These are phyloP conservation scores for Neonectria faginata DNA, from an alignment of 2,329 filamentous ascomycete genomes.

Conservation along the genomic window DNA sequence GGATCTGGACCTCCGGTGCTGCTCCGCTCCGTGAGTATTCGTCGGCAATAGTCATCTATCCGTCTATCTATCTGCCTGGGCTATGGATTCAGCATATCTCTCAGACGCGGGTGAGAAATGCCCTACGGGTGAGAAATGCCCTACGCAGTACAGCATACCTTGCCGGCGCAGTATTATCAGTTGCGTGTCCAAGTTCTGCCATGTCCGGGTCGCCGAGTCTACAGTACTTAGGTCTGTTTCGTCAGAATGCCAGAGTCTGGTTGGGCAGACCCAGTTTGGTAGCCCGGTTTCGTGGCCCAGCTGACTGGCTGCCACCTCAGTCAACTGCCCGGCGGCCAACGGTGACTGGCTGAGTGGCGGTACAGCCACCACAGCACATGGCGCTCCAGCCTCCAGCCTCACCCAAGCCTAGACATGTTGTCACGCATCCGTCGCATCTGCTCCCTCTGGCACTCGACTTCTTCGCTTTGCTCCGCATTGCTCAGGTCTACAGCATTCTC, in stretches of 20 bases:
- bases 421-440: conserved; percentile 4
- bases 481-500: background rate
- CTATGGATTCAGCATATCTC: conserved; percentile 6
- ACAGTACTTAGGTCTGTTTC: background rate
- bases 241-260: conserved; percentile 6
- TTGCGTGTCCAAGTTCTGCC: background rate
- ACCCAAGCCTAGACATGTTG: conserved; percentile 2
- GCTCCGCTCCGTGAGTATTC: background rate
- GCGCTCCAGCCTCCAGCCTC: conserved; percentile 25
- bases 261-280: background rate
- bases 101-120: background rate
- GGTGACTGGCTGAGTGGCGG: conserved; percentile 15
- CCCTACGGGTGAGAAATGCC: background rate
- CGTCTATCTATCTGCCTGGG: no score
- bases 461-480: conserved; percentile 1
- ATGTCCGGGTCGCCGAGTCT: background rate
- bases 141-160: background rate
- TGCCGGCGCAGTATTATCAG: background rate
- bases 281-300: conserved; percentile 4
- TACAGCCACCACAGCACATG: conserved; percentile 26
- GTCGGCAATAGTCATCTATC: conserved; percentile 1
- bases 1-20: conserved; percentile 15
- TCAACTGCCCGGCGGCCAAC: background rate
- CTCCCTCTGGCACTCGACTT: conserved; percentile 3
- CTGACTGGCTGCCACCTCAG: conserved; percentile 17